Base-by-base conservation (phyloP, 1,284 basidiomycete species). In the Schizophyllum amplum region DNA sequence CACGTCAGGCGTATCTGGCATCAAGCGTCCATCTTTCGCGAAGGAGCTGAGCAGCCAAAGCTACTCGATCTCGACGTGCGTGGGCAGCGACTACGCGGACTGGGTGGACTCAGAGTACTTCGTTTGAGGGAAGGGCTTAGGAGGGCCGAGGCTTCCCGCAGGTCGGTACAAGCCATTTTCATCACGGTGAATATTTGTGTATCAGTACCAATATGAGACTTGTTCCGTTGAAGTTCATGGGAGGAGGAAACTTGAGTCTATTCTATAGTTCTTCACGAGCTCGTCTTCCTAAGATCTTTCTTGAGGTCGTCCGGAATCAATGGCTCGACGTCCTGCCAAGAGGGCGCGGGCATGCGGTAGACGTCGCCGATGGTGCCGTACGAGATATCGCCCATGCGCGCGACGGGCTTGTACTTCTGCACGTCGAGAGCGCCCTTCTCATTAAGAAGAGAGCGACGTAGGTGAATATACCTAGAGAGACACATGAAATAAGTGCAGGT, bases 311-410 rank as follows among this genome's bases (percentile, higher is more conserved):
- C 33, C 33, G 33, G 33, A 9, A 42, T 42, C 7, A 42, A 17
- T 17, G 33, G 7, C 33, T 42, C 33, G 4, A 17, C 33, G 13
- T 42, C 33, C 33, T 42, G 71, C 82, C 82, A 87, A 0, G 68
- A 64, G 0, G 75, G 75, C 25, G 80, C 69, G 23, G 75, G 70
- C 21, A 83, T 58, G 53, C 76, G 71, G 61, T 72, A 84, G 20
- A 71, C 77, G 55, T 77, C 76, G 1, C 71, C 72, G 4, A 80
- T 58, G 4, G 63, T 69, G 4, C 70, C 75, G 59, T 81, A 87
- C 24, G 75, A 66, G 48, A 80, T 78, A 26, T 81, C 83, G 0
- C 85, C 85, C 63, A 87, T 64, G 26, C 86, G 74, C 0, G 75
- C 74, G 0, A 88, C 68, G 0, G 83, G 75, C 56, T 75, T 73